Conservation (phyloP, 2,329 filamentous ascomycete genomes). For the Thelonectria olida region DNA sequence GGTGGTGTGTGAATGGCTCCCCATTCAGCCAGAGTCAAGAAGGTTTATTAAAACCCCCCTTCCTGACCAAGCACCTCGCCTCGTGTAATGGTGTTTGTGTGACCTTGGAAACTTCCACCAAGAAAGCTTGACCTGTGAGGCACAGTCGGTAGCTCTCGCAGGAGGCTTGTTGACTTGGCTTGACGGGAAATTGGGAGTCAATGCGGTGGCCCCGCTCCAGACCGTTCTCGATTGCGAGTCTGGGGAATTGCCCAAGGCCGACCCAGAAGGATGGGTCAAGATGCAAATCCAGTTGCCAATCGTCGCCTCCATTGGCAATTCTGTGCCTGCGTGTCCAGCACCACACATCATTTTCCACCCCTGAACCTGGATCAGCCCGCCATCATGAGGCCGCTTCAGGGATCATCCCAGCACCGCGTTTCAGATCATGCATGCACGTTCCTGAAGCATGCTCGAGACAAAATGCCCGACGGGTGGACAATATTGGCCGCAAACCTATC, state of each 20-base stretch:
- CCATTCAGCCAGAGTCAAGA: neutral
- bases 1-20: constrained; percentile 6
- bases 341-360: neutral
- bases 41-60: neutral
- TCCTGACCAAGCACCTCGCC: neutral
- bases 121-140: neutral
- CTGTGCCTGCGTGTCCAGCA: neutral
- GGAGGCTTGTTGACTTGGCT: constrained; percentile 9
- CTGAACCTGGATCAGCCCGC: constrained; percentile 22
- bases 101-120: neutral
- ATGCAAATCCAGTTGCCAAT: neutral
- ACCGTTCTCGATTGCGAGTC: constrained; percentile 21
- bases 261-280: constrained; percentile 11
- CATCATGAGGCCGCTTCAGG: constrained; percentile 8
- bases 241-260: constrained; percentile 16
- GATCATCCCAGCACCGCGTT: constrained; percentile 15
- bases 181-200: constrained; percentile 19
- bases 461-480: constrained; percentile 8
- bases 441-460: neutral
- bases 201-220: constrained; percentile 14
- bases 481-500: neutral
- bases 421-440: constrained; percentile 20
- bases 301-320: neutral
- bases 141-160: neutral
- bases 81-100: neutral